Base-by-base conservation (phyloP, 768 basidiomycete species). In the Leccinum fibrillosum region DNA sequence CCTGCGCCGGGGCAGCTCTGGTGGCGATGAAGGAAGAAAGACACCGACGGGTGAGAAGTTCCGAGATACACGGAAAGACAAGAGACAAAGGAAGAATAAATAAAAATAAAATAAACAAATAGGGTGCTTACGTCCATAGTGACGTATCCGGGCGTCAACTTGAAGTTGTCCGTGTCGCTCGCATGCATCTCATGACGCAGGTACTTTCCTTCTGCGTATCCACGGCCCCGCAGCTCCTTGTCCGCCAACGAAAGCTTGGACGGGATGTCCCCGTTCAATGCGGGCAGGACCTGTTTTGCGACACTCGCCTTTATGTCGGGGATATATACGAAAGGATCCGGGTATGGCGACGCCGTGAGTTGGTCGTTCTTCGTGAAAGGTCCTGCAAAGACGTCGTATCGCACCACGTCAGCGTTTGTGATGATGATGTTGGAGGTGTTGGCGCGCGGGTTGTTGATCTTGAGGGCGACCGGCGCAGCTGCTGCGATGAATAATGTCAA, bases 361-460 rank as follows among this genome's bases (percentile, higher is more conserved):
- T 91, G 86, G 69, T 94, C 90, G 68, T 92, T 89, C 69, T 84
- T 84, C 28, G 86, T 88, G 74, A 94, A 93, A 2, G 83, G 66
- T 2, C 91, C 91, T 1, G 77, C 62, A 65, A 83, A 85, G 53
- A 92, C 69, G 63, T 88, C 80, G 72, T 85, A 90, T 52, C 89
- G 83, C 64, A 84, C 76, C 11, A 78, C 82, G 9, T 82, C 87
- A 2, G 86, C 80, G 72, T 88, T 86, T 52, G 77, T 73, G 56
- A 91, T 82, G 69, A 88, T 81, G 63, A 90, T 75, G 62, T 80
- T 85, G 32, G 88, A 84, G 50, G 82, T 80, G 3, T 69, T 69
- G 4, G 81, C 78, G 25, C 88, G 82, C 3, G 82, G 75, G 69
- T 89, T 89, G 75, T 88, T 86, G 66, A 83, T 71, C 5, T 80